Conservation (phyloP, 805 yeast genomes). For the Nakazawaea laoshanensis region DNA sequence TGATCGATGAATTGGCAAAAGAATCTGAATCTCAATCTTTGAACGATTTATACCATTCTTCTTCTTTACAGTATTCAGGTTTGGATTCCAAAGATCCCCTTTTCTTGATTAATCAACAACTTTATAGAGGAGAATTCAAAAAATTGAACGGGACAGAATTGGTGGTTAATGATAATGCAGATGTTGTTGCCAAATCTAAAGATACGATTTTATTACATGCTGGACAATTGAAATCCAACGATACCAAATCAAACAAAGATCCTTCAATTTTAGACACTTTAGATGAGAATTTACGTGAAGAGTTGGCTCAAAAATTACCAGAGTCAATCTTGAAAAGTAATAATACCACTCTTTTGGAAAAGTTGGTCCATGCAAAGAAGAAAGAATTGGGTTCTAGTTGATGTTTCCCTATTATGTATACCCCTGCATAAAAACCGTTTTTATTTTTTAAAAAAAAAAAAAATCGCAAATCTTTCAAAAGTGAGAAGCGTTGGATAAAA, state of each 20-base stretch:
- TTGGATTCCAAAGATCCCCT: constrained; percentile 46
- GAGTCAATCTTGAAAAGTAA: constrained; percentile 2
- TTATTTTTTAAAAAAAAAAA: too few species aligned
- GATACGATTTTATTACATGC: constrained; percentile 21
- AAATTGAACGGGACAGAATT: constrained; percentile 69
- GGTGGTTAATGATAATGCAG: constrained; percentile 27
- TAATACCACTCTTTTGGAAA: constrained; percentile 4
- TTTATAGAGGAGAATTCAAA: constrained; percentile 73
- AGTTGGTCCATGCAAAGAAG: constrained; percentile 5
- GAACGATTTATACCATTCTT: constrained; percentile 2
- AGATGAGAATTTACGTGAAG: constrained; percentile 1
- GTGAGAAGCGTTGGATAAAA: not conserved
- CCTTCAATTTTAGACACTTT: not conserved
- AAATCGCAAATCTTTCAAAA: not conserved
- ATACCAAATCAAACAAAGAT: not conserved
- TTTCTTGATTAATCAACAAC: constrained; percentile 45
- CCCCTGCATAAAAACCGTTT: too few species aligned
- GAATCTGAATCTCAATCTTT: not conserved
- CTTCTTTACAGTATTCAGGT: constrained; percentile 44
- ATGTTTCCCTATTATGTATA: not conserved
- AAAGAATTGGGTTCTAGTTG: constrained; percentile 1
- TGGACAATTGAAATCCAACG: constrained; percentile 17
- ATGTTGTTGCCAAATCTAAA: constrained; percentile 20
- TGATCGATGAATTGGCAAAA: constrained; percentile 6
- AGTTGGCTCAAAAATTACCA: constrained; percentile 1